phyloP scores from a whole-genome alignment of 805 yeast species.

The Sungouiozyma intestinalis region DNA sequence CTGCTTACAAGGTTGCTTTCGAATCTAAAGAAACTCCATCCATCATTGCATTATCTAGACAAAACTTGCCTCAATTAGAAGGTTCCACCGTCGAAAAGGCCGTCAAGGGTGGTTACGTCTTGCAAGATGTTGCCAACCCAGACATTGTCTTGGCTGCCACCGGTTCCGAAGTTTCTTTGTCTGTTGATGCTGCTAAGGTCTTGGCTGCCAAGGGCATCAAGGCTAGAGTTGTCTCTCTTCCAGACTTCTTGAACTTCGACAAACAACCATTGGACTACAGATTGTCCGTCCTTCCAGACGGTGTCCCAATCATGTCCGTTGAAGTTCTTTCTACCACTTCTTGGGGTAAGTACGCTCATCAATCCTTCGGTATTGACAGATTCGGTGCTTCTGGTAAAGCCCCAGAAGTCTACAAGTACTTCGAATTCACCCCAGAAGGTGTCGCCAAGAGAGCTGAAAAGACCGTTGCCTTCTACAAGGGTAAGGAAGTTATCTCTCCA shows the following conservation, averaged over 20 bases:
- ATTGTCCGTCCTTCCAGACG: slow-evolving; percentile 86
- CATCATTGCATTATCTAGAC: slow-evolving; percentile 72
- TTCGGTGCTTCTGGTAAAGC: slow-evolving; percentile 97
- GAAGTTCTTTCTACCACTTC: slow-evolving; percentile 89
- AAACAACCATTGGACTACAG: slow-evolving; percentile 70
- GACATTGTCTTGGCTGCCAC: slow-evolving; percentile 77
- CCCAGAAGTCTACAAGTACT: slow-evolving; percentile 66
- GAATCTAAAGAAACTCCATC: slow-evolving; percentile 57
- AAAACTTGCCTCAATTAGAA: slow-evolving; percentile 83
- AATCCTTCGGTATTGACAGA: slow-evolving; percentile 89
- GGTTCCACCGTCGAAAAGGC: slow-evolving; percentile 92
- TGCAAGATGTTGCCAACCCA: slow-evolving; percentile 45
- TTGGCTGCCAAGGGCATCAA: slow-evolving; percentile 43
- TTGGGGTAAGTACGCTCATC: slow-evolving; percentile 93
- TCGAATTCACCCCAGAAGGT: slow-evolving; percentile 90
- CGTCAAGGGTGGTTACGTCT: slow-evolving; percentile 85
- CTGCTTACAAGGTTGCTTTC: slow-evolving; percentile 63
- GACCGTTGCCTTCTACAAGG: slow-evolving; percentile 77
- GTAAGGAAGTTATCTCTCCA: slow-evolving; percentile 61
- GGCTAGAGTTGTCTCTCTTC: slow-evolving; percentile 81
- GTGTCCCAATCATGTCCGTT: slow-evolving; percentile 83
- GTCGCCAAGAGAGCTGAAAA: slow-evolving; percentile 75
- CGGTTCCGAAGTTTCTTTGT: slow-evolving; percentile 83
- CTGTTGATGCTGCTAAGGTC: slow-evolving; percentile 72
- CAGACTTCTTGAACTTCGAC: slow-evolving; percentile 88